Base-by-base conservation (phyloP, 768 basidiomycete genomes). In the Amanita polypyramis region DNA sequence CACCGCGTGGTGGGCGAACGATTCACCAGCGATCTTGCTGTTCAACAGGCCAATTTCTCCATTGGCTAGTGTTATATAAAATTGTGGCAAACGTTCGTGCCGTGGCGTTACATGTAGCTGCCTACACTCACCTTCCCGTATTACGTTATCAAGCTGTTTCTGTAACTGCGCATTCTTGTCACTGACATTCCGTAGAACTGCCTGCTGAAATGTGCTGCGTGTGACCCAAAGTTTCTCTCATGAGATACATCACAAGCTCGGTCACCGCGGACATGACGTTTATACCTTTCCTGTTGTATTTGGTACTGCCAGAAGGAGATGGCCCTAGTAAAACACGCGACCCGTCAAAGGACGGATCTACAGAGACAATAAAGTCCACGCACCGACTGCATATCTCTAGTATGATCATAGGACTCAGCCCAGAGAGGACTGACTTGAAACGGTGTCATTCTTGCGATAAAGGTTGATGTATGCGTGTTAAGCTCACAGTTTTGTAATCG, bases 271-370 rank as follows among this genome's bases (percentile, higher is more conserved):
- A 37, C 25, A 42, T 35, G 20, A 25, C 45, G 41, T 27, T 7
- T 27, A 7, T 38, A 85, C 88, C 76, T 80, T 67, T 92, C 89
- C 63, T 92, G 89, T 53, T 87, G 85, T 43, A 82, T 76, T 57
- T 92, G 89, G 61, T 92, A 92, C 61, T 89, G 85, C 89, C 89
- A 92, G 61, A 92, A 92, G 3, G 88, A 85, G 49, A 91, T 75
- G 3, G 89, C 86, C 17, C 87, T 88, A 27, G 43, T 51, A 52
- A 39, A 43, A 29, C 38, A 17, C 12, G 4, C 20, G 12, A 20
- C 25, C 25, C 25, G 3, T 27, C 25, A 43, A 49, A 20, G 32
- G 25, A 45, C 40, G 34, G 23, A 29, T 52, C 14, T 9, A 33
- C 20, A 40, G 10, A 12, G 15, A 45, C 25, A 12, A 50, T 38